These are phyloP conservation scores for Helicosporidium sp. DNA, from an alignment of 139 green algal species.

Conservation along the genomic window DNA sequence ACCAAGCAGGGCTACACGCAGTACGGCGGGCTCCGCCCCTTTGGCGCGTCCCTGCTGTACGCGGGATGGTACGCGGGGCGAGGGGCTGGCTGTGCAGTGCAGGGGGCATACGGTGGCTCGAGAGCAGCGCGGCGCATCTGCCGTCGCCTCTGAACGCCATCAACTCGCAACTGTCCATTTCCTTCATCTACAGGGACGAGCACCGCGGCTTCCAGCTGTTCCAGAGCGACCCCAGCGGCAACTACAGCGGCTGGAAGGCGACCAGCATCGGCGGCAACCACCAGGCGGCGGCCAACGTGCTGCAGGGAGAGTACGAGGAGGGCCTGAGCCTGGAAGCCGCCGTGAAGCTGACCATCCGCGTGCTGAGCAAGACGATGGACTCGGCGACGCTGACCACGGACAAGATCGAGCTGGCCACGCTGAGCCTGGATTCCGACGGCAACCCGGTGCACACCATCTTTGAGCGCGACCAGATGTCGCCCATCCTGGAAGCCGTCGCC, in stretches of 20 bases:
- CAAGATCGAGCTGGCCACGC: conserved; percentile 85
- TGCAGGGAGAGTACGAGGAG: conserved; percentile 82
- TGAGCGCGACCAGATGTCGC: conserved; percentile 47
- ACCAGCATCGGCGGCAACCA: conserved; percentile 82
- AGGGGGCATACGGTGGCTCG: too few species aligned
- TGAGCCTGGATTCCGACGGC: conserved; percentile 35
- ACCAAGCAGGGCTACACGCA: conserved; percentile 95
- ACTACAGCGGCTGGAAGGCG: conserved; percentile 95
- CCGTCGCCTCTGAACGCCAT: too few species aligned
- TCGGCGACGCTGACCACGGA: conserved; percentile 65
- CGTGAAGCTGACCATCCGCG: conserved; percentile 67
- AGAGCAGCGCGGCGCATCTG: too few species aligned
- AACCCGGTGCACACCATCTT: conserved; percentile 53
- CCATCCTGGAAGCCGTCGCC: conserved; percentile 55
- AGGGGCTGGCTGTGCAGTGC: not conserved
- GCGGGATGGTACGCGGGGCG: conserved; percentile 59
- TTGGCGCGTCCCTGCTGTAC: conserved; percentile 93
- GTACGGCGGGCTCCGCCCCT: conserved; percentile 88
- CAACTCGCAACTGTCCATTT: too few species aligned
- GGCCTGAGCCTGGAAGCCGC: conserved; percentile 52
- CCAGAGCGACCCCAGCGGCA: conserved; percentile 83
- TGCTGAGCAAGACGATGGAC: conserved; percentile 94
- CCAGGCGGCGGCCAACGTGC: conserved; percentile 60
- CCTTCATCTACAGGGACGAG: conserved; percentile 48
- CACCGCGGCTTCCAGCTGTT: conserved; percentile 92